Evolutionary conservation across 306 rosid genomes (phyloP).

Genomic region (Quercus robur): DNA sequence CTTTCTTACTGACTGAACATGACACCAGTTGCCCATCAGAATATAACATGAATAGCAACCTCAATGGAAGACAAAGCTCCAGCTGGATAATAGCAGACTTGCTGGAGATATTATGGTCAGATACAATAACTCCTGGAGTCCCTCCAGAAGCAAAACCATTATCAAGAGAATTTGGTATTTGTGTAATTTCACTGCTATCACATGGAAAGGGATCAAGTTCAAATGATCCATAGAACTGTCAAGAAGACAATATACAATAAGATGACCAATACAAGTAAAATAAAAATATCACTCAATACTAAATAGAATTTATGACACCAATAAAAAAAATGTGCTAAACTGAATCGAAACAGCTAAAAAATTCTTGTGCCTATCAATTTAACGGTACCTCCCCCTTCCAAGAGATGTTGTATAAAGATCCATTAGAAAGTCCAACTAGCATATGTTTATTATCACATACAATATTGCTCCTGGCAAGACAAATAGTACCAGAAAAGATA

Average conservation of each 20-base stretch:
- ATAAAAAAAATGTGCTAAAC: conserved; percentile 7
- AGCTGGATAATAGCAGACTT: conserved; percentile 73
- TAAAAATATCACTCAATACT: conserved; percentile 10
- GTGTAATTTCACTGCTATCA: conserved; percentile 42
- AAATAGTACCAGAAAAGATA: conserved; percentile 12
- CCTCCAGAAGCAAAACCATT: conserved; percentile 61
- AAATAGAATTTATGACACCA: not conserved
- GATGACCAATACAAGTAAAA: conserved; percentile 10
- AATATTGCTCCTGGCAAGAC: conserved; percentile 79
- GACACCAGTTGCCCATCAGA: conserved; percentile 79
- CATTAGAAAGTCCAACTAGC: conserved; percentile 93
- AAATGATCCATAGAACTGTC: conserved; percentile 85
- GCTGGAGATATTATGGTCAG: conserved; percentile 33
- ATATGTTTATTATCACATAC: conserved; percentile 74
- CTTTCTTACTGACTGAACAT: conserved; percentile 89
- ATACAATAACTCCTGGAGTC: conserved; percentile 36
- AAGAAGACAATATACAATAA: conserved; percentile 31
- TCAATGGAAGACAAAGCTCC: conserved; percentile 68
- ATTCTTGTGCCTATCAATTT: not conserved
- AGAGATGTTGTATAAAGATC: conserved; percentile 78
- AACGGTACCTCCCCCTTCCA: conserved; percentile 96
- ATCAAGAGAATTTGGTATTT: conserved; percentile 45
- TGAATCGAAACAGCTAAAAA: not conserved
- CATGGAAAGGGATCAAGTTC: conserved; percentile 51
- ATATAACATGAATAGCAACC: conserved; percentile 81